Evolutionary conservation across 441 rosid genomes (phyloP), one percentile per base, ranked within the genome.

Genomic region (Arabidopsis hybrid): DNA sequence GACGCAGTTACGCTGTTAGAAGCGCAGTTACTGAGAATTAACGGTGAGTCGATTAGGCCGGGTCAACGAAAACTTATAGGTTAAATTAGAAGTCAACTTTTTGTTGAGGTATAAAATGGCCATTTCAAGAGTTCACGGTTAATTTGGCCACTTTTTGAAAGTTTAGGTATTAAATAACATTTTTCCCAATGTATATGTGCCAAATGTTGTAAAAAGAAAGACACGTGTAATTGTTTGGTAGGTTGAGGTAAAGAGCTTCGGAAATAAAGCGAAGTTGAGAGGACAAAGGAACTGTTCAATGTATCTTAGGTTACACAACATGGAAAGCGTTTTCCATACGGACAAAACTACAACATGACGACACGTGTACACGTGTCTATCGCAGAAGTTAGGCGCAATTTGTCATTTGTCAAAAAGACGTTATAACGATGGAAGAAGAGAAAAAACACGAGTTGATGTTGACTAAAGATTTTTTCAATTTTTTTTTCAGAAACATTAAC

Each of bases 311-410:
- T 75, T 32, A 29, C 77, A 68, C 73, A 70, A 46, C 75, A 70
- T 76, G 80, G 61, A 76, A 76, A 58, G 72, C 71, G 2, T 76
- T 64, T 70, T 70, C 17, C 39, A 70, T 64, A 64, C 60, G 69
- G 61, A 76, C 79, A 63, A 16, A 76, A 72, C 40, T 57, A n/a
- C 45, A 40, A 70, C 69, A 42, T 56, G 40, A 56, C 40, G 72
- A 70, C 80, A 76, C 80, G 79, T 76, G 75, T 51, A 39, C 75
- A 76, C 69, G 74, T 75, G 65, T 75, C 58, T 47, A 8, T 76
- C 62, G 75, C 38, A 69, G 12, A 49, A 76, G 79, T 76, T 76
- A 76, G 79, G 79, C 79, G n/a, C 61, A 4, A 57, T 64, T 45
- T 70, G 75, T 69, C 58, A 60, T 75, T 67, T 52, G 73, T 74